These are phyloP conservation scores for Pisolithus tinctorius DNA, from an alignment of 768 basidiomycete species.

Conservation along the genomic window DNA sequence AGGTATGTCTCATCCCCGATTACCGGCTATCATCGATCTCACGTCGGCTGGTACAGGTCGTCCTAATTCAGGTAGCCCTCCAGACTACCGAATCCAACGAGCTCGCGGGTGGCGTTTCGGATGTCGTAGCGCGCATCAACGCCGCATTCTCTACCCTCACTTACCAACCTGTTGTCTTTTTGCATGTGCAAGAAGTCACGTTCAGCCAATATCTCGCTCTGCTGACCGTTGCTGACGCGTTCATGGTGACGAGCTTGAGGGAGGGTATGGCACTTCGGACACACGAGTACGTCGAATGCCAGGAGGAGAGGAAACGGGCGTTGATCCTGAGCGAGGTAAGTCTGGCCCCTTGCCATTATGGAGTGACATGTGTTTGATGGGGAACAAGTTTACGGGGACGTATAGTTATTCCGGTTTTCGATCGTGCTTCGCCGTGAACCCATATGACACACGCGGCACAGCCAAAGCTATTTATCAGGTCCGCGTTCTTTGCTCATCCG, in stretches of 20 bases:
- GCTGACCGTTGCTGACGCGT: slow-evolving; percentile 77
- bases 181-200: slow-evolving; percentile 79
- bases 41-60: slow-evolving; percentile 37
- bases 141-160: slow-evolving; percentile 78
- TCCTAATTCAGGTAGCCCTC: slow-evolving; percentile 83
- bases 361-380: background rate
- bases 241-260: slow-evolving; percentile 75
- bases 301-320: slow-evolving; percentile 59
- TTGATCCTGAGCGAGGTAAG: slow-evolving; percentile 74
- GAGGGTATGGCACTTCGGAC: slow-evolving; percentile 84
- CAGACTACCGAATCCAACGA: slow-evolving; percentile 78
- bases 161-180: slow-evolving; percentile 81
- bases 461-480: slow-evolving; percentile 67
- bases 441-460: slow-evolving; percentile 80
- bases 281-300: slow-evolving; percentile 84
- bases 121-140: slow-evolving; percentile 72
- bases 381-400: slow-evolving; percentile 75
- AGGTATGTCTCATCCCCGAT: slow-evolving; percentile 32
- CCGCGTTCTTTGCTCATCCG: background rate
- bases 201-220: slow-evolving; percentile 83
- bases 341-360: background rate
- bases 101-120: slow-evolving; percentile 63
- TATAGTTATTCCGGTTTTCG: slow-evolving; percentile 85
- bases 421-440: slow-evolving; percentile 81
- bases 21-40: background rate